Evolutionary conservation across 2,329 filamentous ascomycete genomes (phyloP), one percentile per base, ranked within the genome.

Genomic region (Paecilomyces formosus): DNA sequence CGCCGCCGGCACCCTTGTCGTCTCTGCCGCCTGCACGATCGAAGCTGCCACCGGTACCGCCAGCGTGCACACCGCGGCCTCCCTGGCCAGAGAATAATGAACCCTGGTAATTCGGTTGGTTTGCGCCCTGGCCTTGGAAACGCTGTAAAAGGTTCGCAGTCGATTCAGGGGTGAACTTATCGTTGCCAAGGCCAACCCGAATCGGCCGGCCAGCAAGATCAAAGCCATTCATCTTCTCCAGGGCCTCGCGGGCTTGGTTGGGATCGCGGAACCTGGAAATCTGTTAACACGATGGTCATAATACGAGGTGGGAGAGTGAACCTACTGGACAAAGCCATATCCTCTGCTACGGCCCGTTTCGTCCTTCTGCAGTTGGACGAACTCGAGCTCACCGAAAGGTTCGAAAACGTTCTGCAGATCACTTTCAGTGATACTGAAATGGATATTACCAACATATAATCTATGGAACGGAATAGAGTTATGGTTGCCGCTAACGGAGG

Each of bases 201-300:
- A 99, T 97, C 64, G 92, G 92, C 74, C 94, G 92, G 77, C 92
- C 92, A 70, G 94, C 94, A 67, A 99, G 87, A 78, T 97, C 94
- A 79, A 97, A 99, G 64, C 93, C 92, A 78, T 99, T 99, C 93
- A 99, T 97, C 79, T 97, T 96, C 76, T 97, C 92, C 64, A 99
- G 82, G 62, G 94, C 95, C 75, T 96, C 90, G 72, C 93, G 90
- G 71, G 94, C 94, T 76, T 97, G 87, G 64, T 86, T 85, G 60
- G 93, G 92, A 71, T 97, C 90, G 70, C 88, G 88, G 77, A 95
- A 97, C 72, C 92, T 96, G 62, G 52, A 54, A n/a, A 54, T 21
- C 51, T 49, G 70, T 82, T 68, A 82, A 77, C 39, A 35, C 2
- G 26, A 11, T 21, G 1, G 22, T 55, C 58, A 54, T 45, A 26